Percentiles rank a stretch among this genome's conserved stretches.
Conservation (phyloP, 768 basidiomycete species). For the Calvatia gigantea region DNA sequence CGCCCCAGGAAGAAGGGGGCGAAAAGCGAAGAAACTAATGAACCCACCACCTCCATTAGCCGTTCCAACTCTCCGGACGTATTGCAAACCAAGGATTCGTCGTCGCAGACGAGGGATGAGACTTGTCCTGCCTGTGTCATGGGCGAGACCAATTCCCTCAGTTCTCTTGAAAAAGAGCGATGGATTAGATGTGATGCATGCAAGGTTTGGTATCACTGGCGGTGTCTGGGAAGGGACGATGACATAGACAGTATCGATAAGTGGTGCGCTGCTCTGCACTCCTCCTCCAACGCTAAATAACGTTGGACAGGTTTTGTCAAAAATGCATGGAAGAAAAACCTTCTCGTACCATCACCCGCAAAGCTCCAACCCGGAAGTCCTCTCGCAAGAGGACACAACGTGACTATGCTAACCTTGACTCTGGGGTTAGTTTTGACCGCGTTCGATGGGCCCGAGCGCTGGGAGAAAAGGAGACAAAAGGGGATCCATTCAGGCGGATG, state of each 20-base stretch:
- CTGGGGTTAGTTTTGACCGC: slow-evolving; percentile 60
- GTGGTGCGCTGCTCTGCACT: slow-evolving; percentile 46
- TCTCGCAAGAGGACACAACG: slow-evolving; percentile 68
- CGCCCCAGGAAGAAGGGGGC: slow-evolving; percentile 5
- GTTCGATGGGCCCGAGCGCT: slow-evolving; percentile 68
- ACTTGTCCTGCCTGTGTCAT: slow-evolving; percentile 14
- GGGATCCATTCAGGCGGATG: slow-evolving; percentile 65
- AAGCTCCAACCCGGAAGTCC: slow-evolving; percentile 79
- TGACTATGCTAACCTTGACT: slow-evolving; percentile 77
- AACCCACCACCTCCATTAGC: slow-evolving; percentile 1
- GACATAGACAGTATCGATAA: slow-evolving; percentile 71
- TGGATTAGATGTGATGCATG: slow-evolving; percentile 86
- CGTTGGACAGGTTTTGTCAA: slow-evolving; percentile 59
- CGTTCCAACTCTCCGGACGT: slow-evolving; percentile 5
- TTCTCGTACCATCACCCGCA: slow-evolving; percentile 64
- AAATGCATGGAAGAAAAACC: slow-evolving; percentile 59
- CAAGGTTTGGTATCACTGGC: slow-evolving; percentile 84
- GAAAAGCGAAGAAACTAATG: slow-evolving; percentile 8
- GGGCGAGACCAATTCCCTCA: slow-evolving; percentile 9
- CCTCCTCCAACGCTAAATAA: slow-evolving; percentile 6
- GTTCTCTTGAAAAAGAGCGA: slow-evolving; percentile 53
- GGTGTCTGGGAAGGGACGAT: slow-evolving; percentile 65
- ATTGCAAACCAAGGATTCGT: neutral
- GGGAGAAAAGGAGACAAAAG: slow-evolving; percentile 60
- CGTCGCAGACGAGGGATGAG: slow-evolving; percentile 9